Percentiles rank a stretch among this genome's conserved stretches.
Conservation (phyloP, 1,284 basidiomycete genomes). For the Apiotrichum domesticum region DNA sequence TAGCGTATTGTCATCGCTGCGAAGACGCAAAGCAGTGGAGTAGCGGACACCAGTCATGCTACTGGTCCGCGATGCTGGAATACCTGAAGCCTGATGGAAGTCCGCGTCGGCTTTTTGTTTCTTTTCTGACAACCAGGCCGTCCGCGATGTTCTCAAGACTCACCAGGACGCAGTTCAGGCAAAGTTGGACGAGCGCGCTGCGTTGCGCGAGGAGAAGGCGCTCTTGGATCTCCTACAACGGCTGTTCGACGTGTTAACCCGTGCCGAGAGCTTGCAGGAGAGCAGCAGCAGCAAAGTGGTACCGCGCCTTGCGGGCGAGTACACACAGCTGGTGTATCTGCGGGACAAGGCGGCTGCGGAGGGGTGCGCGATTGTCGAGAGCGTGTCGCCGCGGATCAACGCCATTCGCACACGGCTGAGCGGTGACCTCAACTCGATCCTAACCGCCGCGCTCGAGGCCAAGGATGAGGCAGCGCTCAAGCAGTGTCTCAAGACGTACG, state of each 20-base stretch:
- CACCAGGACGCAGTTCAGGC: conserved; percentile 66
- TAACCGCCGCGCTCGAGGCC: conserved; percentile 52
- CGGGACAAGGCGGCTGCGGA: conserved; percentile 70
- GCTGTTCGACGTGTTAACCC: conserved; percentile 75
- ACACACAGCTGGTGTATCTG: conserved; percentile 84
- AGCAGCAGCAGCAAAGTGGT: conserved; percentile 58
- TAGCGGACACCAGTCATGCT: no score
- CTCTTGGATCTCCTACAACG: conserved; percentile 76
- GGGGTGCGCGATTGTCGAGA: conserved; percentile 68
- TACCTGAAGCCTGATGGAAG: no score
- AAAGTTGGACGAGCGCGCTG: conserved; percentile 66
- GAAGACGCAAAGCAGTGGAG: no score
- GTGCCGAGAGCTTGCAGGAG: conserved; percentile 72
- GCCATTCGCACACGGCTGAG: conserved; percentile 70
- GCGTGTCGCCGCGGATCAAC: conserved; percentile 68
- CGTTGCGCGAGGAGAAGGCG: conserved; percentile 77
- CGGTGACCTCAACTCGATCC: conserved; percentile 76
- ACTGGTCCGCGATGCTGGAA: no score
- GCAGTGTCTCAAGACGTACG: conserved; percentile 77
- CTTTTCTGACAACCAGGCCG: conserved; percentile 22
- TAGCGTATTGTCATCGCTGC: no score
- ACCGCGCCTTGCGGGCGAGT: conserved; percentile 77
- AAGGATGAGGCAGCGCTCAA: conserved; percentile 54
- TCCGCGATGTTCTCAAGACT: conserved; percentile 38
- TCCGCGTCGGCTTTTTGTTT: background rate